Evolutionary conservation across 768 basidiomycete genomes (phyloP).

Genomic region (Melanogaster broomeanus): DNA sequence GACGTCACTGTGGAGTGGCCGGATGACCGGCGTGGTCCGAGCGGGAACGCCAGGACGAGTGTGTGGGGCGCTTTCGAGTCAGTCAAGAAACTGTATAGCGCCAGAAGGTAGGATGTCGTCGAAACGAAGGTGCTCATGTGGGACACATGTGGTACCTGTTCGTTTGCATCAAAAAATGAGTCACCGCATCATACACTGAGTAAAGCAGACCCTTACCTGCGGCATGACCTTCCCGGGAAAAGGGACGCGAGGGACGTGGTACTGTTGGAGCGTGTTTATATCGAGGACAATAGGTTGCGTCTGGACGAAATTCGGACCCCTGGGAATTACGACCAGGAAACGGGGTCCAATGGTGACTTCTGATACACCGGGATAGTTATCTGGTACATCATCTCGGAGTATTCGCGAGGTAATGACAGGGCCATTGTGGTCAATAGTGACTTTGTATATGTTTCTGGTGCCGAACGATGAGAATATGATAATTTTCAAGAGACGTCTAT

Average conservation of each 20-base stretch:
- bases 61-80: not conserved
- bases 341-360: conserved; percentile 2
- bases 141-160: not conserved
- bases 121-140: conserved; percentile 1
- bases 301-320: not conserved
- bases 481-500: not conserved
- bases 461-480: too few relatives aligned
- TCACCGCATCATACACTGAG: too few relatives aligned
- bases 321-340: conserved; percentile 3
- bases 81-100: conserved; percentile 1
- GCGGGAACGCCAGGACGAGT: conserved; percentile 1
- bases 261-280: not conserved
- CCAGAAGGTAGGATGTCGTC: conserved; percentile 2
- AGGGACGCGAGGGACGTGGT: not conserved
- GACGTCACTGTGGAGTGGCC: not conserved
- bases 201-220: not conserved
- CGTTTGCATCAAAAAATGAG: too few relatives aligned
- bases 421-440: not conserved
- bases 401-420: too few relatives aligned
- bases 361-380: not conserved
- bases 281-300: conserved; percentile 3
- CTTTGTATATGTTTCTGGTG: not conserved
- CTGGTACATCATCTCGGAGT: too few relatives aligned
- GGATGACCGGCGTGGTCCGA: not conserved
- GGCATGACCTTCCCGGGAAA: not conserved